phyloP scores from a whole-genome alignment of 2,329 filamentous ascomycete genomes.

The Epichloe hybrida region DNA sequence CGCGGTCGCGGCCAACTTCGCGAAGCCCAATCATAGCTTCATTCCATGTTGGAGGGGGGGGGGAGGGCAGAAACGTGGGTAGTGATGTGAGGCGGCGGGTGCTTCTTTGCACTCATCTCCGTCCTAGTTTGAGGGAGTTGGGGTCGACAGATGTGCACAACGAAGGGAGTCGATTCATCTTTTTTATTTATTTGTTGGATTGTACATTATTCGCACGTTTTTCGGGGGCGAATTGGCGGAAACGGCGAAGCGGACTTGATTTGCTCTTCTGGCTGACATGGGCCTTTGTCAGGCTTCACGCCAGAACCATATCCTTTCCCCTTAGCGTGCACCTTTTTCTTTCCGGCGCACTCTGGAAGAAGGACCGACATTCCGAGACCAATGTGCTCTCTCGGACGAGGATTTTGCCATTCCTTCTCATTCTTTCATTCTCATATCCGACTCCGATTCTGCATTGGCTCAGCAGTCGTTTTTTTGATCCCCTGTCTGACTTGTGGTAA shows the following conservation, averaged over 20 bases:
- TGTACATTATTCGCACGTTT: conserved; percentile 28
- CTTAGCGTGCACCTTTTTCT: background rate
- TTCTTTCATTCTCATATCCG: background rate
- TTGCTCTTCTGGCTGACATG: conserved; percentile 10
- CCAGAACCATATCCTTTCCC: background rate
- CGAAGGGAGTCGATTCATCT: conserved; percentile 10
- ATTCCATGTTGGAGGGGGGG: conserved; percentile 4
- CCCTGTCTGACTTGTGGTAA: conserved; percentile 13
- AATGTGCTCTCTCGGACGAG: background rate
- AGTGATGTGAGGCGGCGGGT: background rate
- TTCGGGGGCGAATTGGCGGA: conserved; percentile 22
- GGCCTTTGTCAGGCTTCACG: conserved; percentile 1
- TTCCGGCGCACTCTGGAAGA: background rate
- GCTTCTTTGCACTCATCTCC: conserved; percentile 5
- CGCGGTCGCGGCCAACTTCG: conserved; percentile 24
- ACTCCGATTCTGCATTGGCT: conserved; percentile 8
- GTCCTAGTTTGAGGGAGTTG: conserved; percentile 7
- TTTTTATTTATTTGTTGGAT: conserved; percentile 23
- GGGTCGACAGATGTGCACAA: background rate
- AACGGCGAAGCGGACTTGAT: conserved; percentile 16
- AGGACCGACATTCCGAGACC: background rate
- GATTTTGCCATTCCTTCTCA: background rate
- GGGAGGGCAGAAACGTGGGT: background rate
- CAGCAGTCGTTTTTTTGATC: conserved; percentile 9
- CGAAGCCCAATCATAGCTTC: conserved; percentile 21